Base-by-base conservation (phyloP, 2,329 filamentous ascomycete genomes). In the Penicillium sp. region DNA sequence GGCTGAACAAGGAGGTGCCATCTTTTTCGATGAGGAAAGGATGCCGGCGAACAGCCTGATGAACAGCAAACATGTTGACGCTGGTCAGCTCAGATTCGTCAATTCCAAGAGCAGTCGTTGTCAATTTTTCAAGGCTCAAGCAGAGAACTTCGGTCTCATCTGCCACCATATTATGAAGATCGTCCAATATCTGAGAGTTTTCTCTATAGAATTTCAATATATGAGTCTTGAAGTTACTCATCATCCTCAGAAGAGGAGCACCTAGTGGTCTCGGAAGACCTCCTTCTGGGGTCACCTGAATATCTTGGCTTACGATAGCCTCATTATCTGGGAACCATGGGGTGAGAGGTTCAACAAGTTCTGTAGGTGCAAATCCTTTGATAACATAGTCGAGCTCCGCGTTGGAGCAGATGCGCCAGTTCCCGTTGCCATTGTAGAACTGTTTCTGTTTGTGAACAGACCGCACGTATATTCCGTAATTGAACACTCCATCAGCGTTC, bases 261-360 rank as follows among this genome's bases (percentile, higher is more conserved):
- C 73, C 74, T 10, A 70, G 60, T 8, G 67, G 66, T 35, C 75
- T 65, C 5, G 77, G 77, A 4, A 78, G 66, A 31, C 75, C 74
- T 30, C 76, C 76, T 57, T 77, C 74, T 12, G 70, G 69, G 4
- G 64, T 56, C n/a, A 67, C 57, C 52, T 77, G 74, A 35, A 75
- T 64, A 25, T 71, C 62, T 5, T 55, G 40, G 14, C 64, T 64
- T 35, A 68, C 53, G 46, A 65, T 51, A 6, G 73, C 65, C 14
- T 64, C 52, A 1, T 49, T 38, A 31, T 69, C 64, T 0, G 84
- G 84, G 4, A 86, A 71, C 64, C 81, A 80, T 4, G 79, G 77
- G 10, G 80, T 55, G 4, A 86, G 65, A 2, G 77, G 73, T 12
- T 77, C 64, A 4, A 86, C 59, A 26, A 79, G 59, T 28, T 76